phyloP scores from a whole-genome alignment of 768 basidiomycete species.

The Leccinum uliginosum region DNA sequence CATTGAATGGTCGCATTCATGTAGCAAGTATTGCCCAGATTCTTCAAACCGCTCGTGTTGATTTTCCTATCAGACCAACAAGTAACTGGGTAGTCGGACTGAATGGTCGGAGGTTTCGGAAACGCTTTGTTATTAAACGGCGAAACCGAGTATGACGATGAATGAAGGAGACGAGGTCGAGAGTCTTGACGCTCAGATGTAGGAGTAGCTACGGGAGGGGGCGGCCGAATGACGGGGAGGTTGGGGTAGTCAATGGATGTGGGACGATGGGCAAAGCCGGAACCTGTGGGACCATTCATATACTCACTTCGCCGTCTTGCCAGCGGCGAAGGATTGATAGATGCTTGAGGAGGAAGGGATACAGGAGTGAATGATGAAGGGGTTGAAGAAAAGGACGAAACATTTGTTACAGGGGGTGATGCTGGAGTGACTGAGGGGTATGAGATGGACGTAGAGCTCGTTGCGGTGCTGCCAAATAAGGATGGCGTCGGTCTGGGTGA shows the following conservation, averaged over 20 bases:
- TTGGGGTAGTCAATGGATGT: conserved; percentile 77
- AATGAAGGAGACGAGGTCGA: conserved; percentile 47
- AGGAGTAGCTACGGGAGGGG: conserved; percentile 72
- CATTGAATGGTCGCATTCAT: conserved; percentile 99
- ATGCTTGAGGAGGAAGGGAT: conserved; percentile 78
- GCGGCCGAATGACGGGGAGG: conserved; percentile 66
- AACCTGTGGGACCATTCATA: conserved; percentile 67
- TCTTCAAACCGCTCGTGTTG: conserved; percentile 84
- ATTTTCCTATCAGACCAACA: conserved; percentile 84
- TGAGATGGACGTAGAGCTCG: conserved; percentile 42
- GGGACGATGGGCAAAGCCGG: conserved; percentile 41
- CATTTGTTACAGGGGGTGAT: conserved; percentile 33
- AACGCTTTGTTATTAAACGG: conserved; percentile 23
- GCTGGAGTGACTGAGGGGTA: conserved; percentile 46
- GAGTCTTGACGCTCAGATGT: conserved; percentile 73
- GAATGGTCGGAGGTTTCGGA: conserved; percentile 63
- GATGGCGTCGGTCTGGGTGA: conserved; percentile 32
- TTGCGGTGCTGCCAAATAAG: conserved; percentile 36
- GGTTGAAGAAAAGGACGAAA: conserved; percentile 39
- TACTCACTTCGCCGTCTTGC: conserved; percentile 73
- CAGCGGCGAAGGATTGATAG: conserved; percentile 74
- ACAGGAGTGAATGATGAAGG: conserved; percentile 36
- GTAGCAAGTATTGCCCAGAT: conserved; percentile 95
- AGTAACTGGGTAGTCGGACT: conserved; percentile 72
- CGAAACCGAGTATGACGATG: conserved; percentile 33